phyloP scores from a whole-genome alignment of 169 alveolate species.

The Plasmodium gonderi region DNA sequence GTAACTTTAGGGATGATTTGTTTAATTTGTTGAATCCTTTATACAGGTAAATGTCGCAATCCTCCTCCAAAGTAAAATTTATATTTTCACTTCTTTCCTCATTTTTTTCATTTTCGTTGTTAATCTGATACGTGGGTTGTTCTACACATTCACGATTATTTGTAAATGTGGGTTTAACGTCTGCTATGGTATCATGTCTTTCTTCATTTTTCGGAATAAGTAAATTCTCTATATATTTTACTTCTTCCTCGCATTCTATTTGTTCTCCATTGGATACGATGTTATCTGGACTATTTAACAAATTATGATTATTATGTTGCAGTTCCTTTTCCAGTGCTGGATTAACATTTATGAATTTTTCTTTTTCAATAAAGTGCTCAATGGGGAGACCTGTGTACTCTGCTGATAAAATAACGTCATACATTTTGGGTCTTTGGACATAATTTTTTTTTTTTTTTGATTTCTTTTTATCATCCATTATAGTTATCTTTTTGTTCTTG shows the following conservation, averaged over 20 bases:
- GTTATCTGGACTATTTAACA: neutral
- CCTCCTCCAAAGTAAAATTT: conserved; percentile 53
- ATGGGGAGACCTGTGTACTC: conserved; percentile 67
- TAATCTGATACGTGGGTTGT: neutral
- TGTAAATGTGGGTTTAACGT: neutral
- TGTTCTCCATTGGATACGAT: neutral
- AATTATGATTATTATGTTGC: neutral
- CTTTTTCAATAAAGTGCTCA: conserved; percentile 63
- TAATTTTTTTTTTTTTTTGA: neutral
- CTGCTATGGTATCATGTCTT: neutral
- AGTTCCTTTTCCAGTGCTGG: neutral
- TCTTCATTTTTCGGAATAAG: neutral
- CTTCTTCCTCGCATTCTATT: neutral
- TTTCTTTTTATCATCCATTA: conserved; percentile 14
- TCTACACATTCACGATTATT: neutral
- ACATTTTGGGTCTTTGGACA: conserved; percentile 66
- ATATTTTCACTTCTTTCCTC: conserved; percentile 3
- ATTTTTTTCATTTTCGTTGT: neutral
- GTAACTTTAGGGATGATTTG: conserved; percentile 40
- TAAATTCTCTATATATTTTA: neutral
- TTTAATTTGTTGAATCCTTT: conserved; percentile 55
- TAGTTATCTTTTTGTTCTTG: conserved; percentile 15
- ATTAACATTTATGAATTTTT: neutral
- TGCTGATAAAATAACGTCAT: conserved; percentile 68
- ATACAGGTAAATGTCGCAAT: conserved; percentile 58